These are phyloP conservation scores for Colletotrichum lini DNA, from an alignment of 2,329 filamentous ascomycete species.

Conservation along the genomic window DNA sequence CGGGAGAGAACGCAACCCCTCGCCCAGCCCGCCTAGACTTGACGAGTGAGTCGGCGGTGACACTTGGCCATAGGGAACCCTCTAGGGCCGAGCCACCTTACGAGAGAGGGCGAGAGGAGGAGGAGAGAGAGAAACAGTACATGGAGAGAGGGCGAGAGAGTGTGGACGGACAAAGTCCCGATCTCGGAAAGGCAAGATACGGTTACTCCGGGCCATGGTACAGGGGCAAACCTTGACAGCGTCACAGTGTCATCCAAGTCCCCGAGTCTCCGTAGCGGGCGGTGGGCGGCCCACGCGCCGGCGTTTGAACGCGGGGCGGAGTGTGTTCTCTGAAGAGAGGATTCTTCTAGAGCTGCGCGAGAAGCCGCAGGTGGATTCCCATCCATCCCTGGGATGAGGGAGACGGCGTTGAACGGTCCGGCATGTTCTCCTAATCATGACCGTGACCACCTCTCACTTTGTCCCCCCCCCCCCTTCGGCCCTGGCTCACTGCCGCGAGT, in stretches of 20 bases:
- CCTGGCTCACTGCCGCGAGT: neutral
- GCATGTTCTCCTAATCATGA: neutral
- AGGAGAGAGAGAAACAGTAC: too few relatives aligned
- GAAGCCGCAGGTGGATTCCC: neutral
- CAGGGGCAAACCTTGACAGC: conserved; percentile 32
- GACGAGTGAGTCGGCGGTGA: conserved; percentile 28
- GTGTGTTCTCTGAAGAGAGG: neutral
- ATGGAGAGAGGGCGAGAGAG: neutral
- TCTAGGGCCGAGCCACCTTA: conserved; percentile 2
- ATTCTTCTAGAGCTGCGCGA: neutral
- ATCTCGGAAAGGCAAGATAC: conserved; percentile 40
- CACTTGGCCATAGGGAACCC: conserved; percentile 11
- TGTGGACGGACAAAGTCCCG: conserved; percentile 1
- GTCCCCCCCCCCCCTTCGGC: too few relatives aligned
- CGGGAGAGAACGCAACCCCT: neutral
- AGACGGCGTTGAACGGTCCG: neutral
- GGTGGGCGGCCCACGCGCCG: conserved; percentile 17
- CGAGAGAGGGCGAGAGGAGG: neutral
- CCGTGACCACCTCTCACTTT: neutral
- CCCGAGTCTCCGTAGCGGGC: neutral
- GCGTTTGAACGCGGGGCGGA: conserved; percentile 33
- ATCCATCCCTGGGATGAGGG: neutral
- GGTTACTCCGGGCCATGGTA: conserved; percentile 35
- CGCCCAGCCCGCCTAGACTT: neutral
- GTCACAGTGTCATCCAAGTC: conserved; percentile 35